phyloP scores from a whole-genome alignment of 164 flowering plant genomes.

The Kalanchoe fedtschenkoi region DNA sequence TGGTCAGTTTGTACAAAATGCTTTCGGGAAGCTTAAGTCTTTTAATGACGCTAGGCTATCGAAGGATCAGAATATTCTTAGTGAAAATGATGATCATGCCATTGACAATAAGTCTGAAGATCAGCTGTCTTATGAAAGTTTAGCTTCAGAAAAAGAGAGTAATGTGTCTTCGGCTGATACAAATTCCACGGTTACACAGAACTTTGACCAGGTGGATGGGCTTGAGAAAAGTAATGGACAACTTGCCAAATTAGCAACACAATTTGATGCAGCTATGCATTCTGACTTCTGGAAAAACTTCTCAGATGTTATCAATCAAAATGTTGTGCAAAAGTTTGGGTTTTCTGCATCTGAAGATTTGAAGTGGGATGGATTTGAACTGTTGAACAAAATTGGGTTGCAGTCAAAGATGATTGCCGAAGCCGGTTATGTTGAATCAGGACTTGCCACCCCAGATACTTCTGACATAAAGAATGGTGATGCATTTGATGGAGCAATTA shows the following conservation, averaged over 20 bases:
- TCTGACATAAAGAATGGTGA: conserved; percentile 19
- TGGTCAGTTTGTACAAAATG: conserved; percentile 77
- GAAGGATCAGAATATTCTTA: conserved; percentile 14
- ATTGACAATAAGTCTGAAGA: conserved; percentile 2
- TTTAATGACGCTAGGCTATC: conserved; percentile 32
- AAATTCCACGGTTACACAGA: conserved; percentile 9
- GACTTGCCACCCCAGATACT: conserved; percentile 60
- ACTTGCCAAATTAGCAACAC: conserved; percentile 8
- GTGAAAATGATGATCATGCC: background rate
- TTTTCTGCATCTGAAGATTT: conserved; percentile 52
- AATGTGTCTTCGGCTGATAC: conserved; percentile 18
- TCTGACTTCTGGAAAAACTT: conserved; percentile 70
- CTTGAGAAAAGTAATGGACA: conserved; percentile 8
- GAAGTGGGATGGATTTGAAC: conserved; percentile 76
- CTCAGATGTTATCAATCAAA: conserved; percentile 41
- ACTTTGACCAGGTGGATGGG: background rate
- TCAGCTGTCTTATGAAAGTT: conserved; percentile 10
- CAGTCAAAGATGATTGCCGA: conserved; percentile 61
- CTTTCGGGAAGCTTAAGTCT: conserved; percentile 67
- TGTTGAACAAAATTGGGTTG: conserved; percentile 43
- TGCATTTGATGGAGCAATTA: conserved; percentile 14
- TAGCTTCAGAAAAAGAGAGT: conserved; percentile 10
- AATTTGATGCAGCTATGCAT: conserved; percentile 19
- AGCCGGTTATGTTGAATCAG: conserved; percentile 72
- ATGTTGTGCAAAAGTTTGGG: conserved; percentile 62